Evolutionary conservation across 352 stramenopile genomes (phyloP).

Genomic region (Phytophthora litchii): DNA sequence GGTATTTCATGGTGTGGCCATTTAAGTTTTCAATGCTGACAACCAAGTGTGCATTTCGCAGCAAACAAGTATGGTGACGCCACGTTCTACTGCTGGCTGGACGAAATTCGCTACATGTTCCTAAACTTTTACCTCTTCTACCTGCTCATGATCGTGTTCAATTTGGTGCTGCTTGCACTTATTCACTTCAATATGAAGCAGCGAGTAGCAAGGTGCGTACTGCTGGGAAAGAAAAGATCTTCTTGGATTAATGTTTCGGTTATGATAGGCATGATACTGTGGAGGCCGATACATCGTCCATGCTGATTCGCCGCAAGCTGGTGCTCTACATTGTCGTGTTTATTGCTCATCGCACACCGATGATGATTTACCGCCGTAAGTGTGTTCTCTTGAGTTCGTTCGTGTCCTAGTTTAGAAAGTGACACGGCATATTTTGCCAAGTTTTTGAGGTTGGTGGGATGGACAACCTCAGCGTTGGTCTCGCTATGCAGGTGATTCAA

Average conservation of each 20-base stretch:
- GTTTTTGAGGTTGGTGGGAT: slow-evolving; percentile 49
- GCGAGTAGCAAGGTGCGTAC: slow-evolving; percentile 51
- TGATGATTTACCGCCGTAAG: slow-evolving; percentile 76
- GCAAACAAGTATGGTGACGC: slow-evolving; percentile 73
- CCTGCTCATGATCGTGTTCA: slow-evolving; percentile 69
- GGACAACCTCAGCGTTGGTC: slow-evolving; percentile 42
- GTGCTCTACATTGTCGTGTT: slow-evolving; percentile 81
- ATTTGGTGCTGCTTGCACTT: slow-evolving; percentile 65
- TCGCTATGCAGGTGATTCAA: slow-evolving; percentile 64
- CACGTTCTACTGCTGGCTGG: slow-evolving; percentile 87
- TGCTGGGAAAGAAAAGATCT: background rate
- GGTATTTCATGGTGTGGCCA: background rate
- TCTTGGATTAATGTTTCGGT: slow-evolving; percentile 3
- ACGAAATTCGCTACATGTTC: slow-evolving; percentile 68
- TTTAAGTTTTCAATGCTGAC: background rate
- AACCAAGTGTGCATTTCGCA: slow-evolving; percentile 18
- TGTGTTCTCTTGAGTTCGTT: slow-evolving; percentile 7
- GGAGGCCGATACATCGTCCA: slow-evolving; percentile 67
- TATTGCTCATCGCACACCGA: slow-evolving; percentile 64
- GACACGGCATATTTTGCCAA: slow-evolving; percentile 20
- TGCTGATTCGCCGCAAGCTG: slow-evolving; percentile 71
- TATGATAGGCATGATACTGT: slow-evolving; percentile 57
- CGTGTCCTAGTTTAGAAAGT: background rate
- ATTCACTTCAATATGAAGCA: slow-evolving; percentile 74
- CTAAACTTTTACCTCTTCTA: slow-evolving; percentile 84